Percentiles rank a stretch among this genome's conserved stretches.
These are phyloP conservation scores for Thoreauomyces humboldtii DNA, from an alignment of 192 early-diverging fungal species.

Conservation along the genomic window DNA sequence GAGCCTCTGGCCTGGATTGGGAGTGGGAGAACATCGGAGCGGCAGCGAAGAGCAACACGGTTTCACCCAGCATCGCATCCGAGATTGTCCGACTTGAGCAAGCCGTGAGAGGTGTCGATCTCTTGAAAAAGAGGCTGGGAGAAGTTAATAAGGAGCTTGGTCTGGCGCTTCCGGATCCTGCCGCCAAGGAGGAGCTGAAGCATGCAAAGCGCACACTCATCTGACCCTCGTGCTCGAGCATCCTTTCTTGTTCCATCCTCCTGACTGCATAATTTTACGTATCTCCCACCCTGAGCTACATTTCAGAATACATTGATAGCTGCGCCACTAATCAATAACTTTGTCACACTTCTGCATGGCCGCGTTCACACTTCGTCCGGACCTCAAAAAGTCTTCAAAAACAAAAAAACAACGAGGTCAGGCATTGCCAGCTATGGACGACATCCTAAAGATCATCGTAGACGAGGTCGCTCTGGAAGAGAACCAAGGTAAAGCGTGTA, in stretches of 20 bases:
- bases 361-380: no score
- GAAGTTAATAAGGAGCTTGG: constrained; percentile 47
- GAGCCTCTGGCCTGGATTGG: constrained; percentile 36
- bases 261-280: no score
- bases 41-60: constrained; percentile 11
- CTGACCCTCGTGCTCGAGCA: no score
- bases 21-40: constrained; percentile 40
- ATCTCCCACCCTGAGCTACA: no score
- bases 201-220: constrained; percentile 51
- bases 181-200: constrained; percentile 31
- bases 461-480: constrained; percentile 61
- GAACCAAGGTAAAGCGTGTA: constrained; percentile 36
- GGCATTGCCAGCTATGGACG: no score
- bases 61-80: constrained; percentile 28
- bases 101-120: constrained; percentile 34
- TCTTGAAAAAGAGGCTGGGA: constrained; percentile 35
- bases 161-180: constrained; percentile 9
- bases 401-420: no score
- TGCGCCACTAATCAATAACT: no score
- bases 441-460: constrained; percentile 46
- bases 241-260: no score
- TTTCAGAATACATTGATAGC: no score
- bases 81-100: constrained; percentile 44
- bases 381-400: no score
- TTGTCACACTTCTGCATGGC: no score